These are phyloP conservation scores for Neocucurbitaria cava DNA, from an alignment of 2,329 filamentous ascomycete genomes.

Conservation along the genomic window DNA sequence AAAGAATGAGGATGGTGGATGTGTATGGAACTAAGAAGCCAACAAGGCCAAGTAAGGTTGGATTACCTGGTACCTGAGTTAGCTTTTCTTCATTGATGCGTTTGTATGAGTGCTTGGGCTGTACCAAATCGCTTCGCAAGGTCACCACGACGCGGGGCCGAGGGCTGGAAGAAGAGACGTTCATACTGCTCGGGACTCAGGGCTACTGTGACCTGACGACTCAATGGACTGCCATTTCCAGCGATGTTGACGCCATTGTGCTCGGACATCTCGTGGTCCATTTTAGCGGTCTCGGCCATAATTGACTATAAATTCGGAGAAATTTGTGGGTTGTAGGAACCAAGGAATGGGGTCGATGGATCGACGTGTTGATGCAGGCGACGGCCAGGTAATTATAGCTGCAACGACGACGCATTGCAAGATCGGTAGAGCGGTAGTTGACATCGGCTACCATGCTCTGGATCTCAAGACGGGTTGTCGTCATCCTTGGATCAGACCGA, in stretches of 20 bases:
- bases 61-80: constrained; percentile 14
- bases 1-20: constrained; percentile 27
- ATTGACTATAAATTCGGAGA: no score
- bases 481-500: no score
- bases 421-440: no score
- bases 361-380: no score
- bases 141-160: constrained; percentile 25
- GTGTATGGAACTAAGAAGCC: constrained; percentile 30
- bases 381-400: no score
- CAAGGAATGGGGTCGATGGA: no score
- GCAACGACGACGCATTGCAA: no score
- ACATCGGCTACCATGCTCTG: no score
- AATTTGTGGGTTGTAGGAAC: no score
- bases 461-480: no score
- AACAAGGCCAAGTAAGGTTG: constrained; percentile 25
- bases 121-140: constrained; percentile 27
- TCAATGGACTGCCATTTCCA: constrained; percentile 15
- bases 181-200: constrained; percentile 30
- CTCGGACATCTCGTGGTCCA: constrained; percentile 24
- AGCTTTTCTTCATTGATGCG: not conserved
- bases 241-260: constrained; percentile 13
- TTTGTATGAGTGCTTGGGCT: not conserved
- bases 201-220: constrained; percentile 27
- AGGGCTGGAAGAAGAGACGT: constrained; percentile 33
- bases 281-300: constrained; percentile 21